Base-by-base conservation (phyloP, 1,284 basidiomycete genomes). In the Ustilago trichophora region DNA sequence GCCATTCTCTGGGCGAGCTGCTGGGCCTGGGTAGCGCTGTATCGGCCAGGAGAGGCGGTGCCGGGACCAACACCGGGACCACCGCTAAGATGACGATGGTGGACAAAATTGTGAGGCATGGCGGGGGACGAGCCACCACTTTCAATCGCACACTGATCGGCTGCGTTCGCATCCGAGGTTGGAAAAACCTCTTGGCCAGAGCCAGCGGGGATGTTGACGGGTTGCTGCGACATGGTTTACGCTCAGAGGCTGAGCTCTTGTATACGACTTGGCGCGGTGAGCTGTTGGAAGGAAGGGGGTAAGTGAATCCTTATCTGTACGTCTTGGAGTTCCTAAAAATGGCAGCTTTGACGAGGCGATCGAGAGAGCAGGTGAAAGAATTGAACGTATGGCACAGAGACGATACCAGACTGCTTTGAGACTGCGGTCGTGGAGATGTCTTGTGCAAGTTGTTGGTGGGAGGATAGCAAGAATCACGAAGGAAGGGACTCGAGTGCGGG, bases 21-120 rank as follows among this genome's bases (percentile, higher is more conserved):
- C 34, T 64, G 59, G 3, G 66, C 59, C 34, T 64, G 66, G 3
- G 48, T 69, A 2, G 47, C 59, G 36, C 55, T 64, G 52, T 69
- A 69, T 11, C 66, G 18, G 13, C 60, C 60, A 13, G 66, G 60
- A 10, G 62, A 65, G 1, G 67, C 67, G 26, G 67, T 70, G 34
- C 67, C 67, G 12, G 67, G 67, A 4, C 67, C 67, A 0, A 62
- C 62, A 22, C 67, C 67, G 11, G 67, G 67, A 19, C 67, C 67
- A 13, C 67, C 67, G 47, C 86, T 85, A 22, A 91, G 83, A 69
- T 86, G 85, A 6, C 87, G 86, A 45, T 84, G 83, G 76, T 90
- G 90, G 77, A 90, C 87, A 35, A 90, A 88, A 34, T 42, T 24
- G 27, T 55, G 60, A 2, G 66, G 66, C 43, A 55, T 50, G 47